Evolutionary conservation across 2,329 filamentous ascomycete species (phyloP), one percentile per base, ranked within the genome.

Genomic region (Reticulascus tulasneorum): DNA sequence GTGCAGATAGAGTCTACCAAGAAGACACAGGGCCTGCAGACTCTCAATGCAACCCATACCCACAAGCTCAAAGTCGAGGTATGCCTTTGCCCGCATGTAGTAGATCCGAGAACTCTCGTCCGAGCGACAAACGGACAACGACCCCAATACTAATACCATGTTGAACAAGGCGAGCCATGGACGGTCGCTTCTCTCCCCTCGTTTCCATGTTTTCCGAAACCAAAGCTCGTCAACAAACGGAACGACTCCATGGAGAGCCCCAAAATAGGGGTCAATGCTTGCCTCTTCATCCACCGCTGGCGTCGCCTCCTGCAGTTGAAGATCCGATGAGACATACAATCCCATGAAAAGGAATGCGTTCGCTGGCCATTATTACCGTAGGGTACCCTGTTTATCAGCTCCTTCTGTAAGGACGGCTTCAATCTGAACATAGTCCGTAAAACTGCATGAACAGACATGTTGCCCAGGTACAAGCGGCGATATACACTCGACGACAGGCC

Each of bases 391-490:
- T n/a, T n/a, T n/a, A n/a, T n/a, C n/a, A n/a, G n/a, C n/a, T n/a
- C n/a, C n/a, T n/a, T n/a, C n/a, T n/a, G n/a, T n/a, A n/a, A n/a
- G n/a, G n/a, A n/a, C n/a, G n/a, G n/a, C n/a, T n/a, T n/a, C n/a
- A n/a, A n/a, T n/a, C n/a, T n/a, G 30, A 59, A 58, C 13, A 82
- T 79, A 26, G 79, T 75, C 45, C 78, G 70, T 21, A 82, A 63
- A 6, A 74, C 75, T 5, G 78, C 77, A 39, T 76, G 77, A 44
- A 82, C 74, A 4, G 77, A 82, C 1, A 77, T 79, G n/a, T 79
- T 75, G 7, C 78, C 77, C 6, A 82, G 62, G 47, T 82, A 82
- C 5, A 77, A 80, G 5, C 72, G 70, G 3, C 75, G 66, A 20
- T 71, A n/a, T n/a, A n/a, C n/a, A n/a, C n/a, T n/a, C n/a, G n/a